A percentile compares a stretch with the other conserved stretches of the same genome.
Evolutionary conservation across 2,329 filamentous ascomycete genomes (phyloP).

Genomic region (Talaromyces albobiverticillius): DNA sequence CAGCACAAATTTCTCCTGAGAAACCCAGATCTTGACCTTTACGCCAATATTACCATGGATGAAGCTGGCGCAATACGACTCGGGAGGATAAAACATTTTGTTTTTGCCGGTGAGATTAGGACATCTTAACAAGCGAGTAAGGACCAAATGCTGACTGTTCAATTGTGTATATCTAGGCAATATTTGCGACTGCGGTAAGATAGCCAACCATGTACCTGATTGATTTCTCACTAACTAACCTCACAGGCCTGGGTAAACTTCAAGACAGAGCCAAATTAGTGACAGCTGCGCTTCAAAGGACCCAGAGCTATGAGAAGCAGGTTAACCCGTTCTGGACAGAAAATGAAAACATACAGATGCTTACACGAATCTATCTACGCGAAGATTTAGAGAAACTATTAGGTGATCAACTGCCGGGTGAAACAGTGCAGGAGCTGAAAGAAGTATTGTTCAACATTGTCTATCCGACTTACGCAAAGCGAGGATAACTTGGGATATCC

Average conservation of each 20-base stretch:
- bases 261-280: not conserved
- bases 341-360: not conserved
- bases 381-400: not conserved
- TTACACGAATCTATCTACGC: not conserved
- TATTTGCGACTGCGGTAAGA: slow-evolving; percentile 20
- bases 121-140: not conserved
- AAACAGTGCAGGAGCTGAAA: not conserved
- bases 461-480: not conserved
- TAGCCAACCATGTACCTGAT: not conserved
- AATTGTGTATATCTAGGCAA: slow-evolving; percentile 13
- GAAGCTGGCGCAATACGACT: slow-evolving; percentile 4
- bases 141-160: not conserved
- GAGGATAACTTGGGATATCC: too few relatives aligned
- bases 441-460: slow-evolving; percentile 3
- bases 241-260: not conserved
- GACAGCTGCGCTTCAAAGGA: not conserved
- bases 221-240: not conserved
- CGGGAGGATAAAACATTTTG: slow-evolving; percentile 9
- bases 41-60: slow-evolving; percentile 9
- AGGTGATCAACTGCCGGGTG: not conserved
- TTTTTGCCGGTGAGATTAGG: slow-evolving; percentile 9
- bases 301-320: not conserved
- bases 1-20: slow-evolving; percentile 8
- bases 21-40: slow-evolving; percentile 9
- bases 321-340: not conserved